Base-by-base conservation (phyloP, 495 filamentous ascomycete species). In the Amniculicola lignicola region DNA sequence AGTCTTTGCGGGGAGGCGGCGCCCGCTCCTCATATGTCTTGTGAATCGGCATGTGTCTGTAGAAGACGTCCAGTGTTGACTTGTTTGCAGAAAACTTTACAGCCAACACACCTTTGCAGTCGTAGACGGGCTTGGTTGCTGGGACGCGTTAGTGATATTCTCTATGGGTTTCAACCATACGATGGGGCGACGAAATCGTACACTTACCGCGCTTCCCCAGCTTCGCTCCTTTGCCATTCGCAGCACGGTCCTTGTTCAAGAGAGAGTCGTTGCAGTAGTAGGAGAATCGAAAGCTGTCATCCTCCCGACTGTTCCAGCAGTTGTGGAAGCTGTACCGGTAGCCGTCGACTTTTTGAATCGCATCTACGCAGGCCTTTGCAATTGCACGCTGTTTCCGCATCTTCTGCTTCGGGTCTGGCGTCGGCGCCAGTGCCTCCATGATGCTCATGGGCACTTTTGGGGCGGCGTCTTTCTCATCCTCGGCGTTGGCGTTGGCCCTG, bases 261-360 rank as follows among this genome's bases (percentile, higher is more conserved):
- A 67, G 29, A n/a, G 62, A 64, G 57, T 67, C 64, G 36, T 67
- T 67, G 44, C 64, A 67, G 40, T 64, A 67, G 38, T 67, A 67
- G 21, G 64, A 67, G 51, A 64, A 67, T 7, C 64, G 51, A 39
- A 61, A 64, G 39, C 53, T 57, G 38, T 67, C 59, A 36, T 67
- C 64, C 19, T 67, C 64, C 6, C 64, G 16, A 41, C 64, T 67
- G 28, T 62, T 63, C 64, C 64, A 67, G 54, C 63, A 67, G 24
- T 67, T 67, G 31, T 67, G 64, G 54, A 67, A 67, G 42, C 57
- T 62, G 51, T 67, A 67, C 12, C 64, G 52, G 37, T 53, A 67
- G 9, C 64, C 64, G 33, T 67, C 64, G 9, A 33, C 41, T 25
- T 46, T 51, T 40, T 67, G 62, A 9, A 67, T 59, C 0, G 64